Base-by-base conservation (phyloP, 805 yeast species). In the Metschnikowia kofuensis region DNA sequence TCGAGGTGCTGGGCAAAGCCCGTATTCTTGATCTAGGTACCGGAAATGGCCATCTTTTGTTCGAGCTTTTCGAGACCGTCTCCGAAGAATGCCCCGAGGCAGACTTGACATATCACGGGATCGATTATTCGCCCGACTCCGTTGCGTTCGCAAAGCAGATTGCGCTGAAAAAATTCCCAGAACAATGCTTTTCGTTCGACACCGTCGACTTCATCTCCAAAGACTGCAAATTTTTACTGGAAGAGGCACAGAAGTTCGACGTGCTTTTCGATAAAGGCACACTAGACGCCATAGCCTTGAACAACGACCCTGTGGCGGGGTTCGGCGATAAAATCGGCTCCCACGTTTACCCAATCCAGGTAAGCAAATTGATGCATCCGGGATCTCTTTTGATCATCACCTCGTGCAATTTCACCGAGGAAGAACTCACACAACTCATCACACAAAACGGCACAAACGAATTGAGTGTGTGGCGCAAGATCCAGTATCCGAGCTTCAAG, bases 201-300 rank as follows among this genome's bases (percentile, higher is more conserved):
- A 83, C 79, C 42, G 87, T 83, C 2, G 97, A 94, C 66, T 78
- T 94, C 46, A 75, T 88, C 47, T 65, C 69, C 38, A 60, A 58
- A 31, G 42, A 64, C 1, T 58, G 72, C 13, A 67, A 66, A 13
- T 78, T 77, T 50, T 50, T 76, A 27, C 72, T 61, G 36, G 48
- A 63, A 38, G 54, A 63, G 31, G 62, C 64, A 1, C 74, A 67
- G 4, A 60, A 70, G 21, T 90, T 80, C 67, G 96, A 91, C 61
- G 65, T 94, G 8, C 79, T 92, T 1, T 69, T 90, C 14, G 99
- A 94, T 67, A 94, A 94, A 65, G 99, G 99, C 8, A 94, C 99
- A 0, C 69, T 94, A 21, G 99, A 94, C 69, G 99, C 99, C 6
- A 92, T 94, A 52, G 97, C 97, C 0, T 75, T 94, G 40, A 88